These are phyloP conservation scores for Tulasnella sp. DNA, from an alignment of 768 basidiomycete genomes.

Conservation along the genomic window DNA sequence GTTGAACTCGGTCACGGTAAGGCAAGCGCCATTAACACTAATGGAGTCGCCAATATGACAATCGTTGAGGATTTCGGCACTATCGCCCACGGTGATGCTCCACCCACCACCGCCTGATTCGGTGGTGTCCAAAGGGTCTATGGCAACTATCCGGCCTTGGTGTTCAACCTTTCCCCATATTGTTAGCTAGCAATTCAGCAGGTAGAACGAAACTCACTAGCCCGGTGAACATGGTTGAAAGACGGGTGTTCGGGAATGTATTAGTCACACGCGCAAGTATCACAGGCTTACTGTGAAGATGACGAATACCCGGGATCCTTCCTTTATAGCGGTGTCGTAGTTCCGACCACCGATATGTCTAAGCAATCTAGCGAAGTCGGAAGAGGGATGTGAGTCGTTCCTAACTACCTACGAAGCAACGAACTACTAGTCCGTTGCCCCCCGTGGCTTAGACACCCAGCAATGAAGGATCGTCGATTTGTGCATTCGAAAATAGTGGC, in stretches of 20 bases:
- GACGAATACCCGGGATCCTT: too few relatives aligned
- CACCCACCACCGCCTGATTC: slow-evolving; percentile 58
- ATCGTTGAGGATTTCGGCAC: slow-evolving; percentile 65
- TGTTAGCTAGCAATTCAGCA: not conserved
- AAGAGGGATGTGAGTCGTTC: too few relatives aligned
- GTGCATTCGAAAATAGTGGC: too few relatives aligned
- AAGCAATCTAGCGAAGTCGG: too few relatives aligned
- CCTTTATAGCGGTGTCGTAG: too few relatives aligned
- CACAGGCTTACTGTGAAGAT: too few relatives aligned
- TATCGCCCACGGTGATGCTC: slow-evolving; percentile 61
- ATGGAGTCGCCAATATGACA: slow-evolving; percentile 93
- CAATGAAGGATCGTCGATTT: too few relatives aligned
- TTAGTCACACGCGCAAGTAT: too few relatives aligned
- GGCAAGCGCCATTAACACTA: slow-evolving; percentile 73
- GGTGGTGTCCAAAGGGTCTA: slow-evolving; percentile 33
- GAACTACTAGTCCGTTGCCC: too few relatives aligned
- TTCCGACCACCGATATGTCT: too few relatives aligned
- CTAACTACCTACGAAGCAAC: too few relatives aligned
- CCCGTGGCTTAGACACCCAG: too few relatives aligned
- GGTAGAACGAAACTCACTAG: not conserved
- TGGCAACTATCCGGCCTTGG: slow-evolving; percentile 57
- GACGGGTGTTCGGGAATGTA: not conserved
- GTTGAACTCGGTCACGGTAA: slow-evolving; percentile 84
- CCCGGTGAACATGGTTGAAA: not conserved
- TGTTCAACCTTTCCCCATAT: slow-evolving; percentile 67